A percentile compares a stretch with the other conserved stretches of the same genome.
Evolutionary conservation across 495 filamentous ascomycete species (phyloP).

Genomic region (Penicillium pancosmium): DNA sequence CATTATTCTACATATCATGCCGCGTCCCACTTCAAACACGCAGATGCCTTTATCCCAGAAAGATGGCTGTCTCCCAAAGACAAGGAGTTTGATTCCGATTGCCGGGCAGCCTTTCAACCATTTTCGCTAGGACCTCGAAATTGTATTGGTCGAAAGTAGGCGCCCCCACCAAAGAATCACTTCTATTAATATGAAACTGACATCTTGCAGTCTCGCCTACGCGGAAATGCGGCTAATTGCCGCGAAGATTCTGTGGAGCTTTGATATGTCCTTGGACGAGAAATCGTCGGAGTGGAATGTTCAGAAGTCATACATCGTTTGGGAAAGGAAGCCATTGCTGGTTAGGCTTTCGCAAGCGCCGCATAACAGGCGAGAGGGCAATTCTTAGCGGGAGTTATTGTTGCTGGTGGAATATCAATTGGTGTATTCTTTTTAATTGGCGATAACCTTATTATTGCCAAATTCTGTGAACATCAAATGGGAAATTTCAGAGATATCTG

Average conservation of each 20-base stretch:
- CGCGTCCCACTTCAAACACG: slow-evolving; percentile 21
- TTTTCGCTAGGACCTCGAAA: slow-evolving; percentile 43
- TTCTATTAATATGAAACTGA: background rate
- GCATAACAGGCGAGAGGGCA: too few species aligned
- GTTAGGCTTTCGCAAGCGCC: slow-evolving; percentile 20
- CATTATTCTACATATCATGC: slow-evolving; percentile 25
- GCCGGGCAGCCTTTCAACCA: slow-evolving; percentile 30
- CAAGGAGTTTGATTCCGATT: slow-evolving; percentile 26
- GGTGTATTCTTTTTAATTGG: too few species aligned
- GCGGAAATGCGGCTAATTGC: slow-evolving; percentile 55
- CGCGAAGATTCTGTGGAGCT: slow-evolving; percentile 54
- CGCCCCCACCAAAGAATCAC: background rate
- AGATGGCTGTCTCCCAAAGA: slow-evolving; percentile 39
- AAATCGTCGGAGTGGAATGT: slow-evolving; percentile 40
- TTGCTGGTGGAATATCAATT: too few species aligned
- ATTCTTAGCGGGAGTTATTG: too few species aligned
- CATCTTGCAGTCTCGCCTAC: slow-evolving; percentile 46
- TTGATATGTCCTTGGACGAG: slow-evolving; percentile 48
- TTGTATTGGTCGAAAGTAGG: slow-evolving; percentile 42
- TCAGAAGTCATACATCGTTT: slow-evolving; percentile 36
- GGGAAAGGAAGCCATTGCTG: slow-evolving; percentile 38
- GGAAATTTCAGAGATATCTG: too few species aligned
- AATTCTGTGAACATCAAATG: too few species aligned
- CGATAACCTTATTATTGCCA: too few species aligned
- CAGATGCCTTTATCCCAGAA: slow-evolving; percentile 40